phyloP scores from a whole-genome alignment of 2,329 filamentous ascomycete genomes.

The Dactylellina sp. region DNA sequence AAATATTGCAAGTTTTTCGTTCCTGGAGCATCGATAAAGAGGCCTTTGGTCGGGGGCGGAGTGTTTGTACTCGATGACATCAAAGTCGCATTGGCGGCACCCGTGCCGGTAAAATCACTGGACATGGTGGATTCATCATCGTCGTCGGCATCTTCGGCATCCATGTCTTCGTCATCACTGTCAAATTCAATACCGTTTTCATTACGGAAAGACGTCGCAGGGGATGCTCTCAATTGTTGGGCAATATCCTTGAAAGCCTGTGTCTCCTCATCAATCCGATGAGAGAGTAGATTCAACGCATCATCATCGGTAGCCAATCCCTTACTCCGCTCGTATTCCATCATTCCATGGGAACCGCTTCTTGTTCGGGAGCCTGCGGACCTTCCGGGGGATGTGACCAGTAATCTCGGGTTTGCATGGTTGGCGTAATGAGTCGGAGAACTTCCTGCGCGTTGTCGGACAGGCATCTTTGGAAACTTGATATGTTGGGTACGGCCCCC shows the following conservation, averaged over 20 bases:
- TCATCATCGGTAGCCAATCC: slow-evolving; percentile 57
- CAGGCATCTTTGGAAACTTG: slow-evolving; percentile 95
- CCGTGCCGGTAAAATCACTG: slow-evolving; percentile 60
- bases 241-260: slow-evolving; percentile 59
- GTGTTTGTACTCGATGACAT: slow-evolving; percentile 46
- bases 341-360: slow-evolving; percentile 61
- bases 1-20: slow-evolving; percentile 63
- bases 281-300: slow-evolving; percentile 58
- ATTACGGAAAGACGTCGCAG: slow-evolving; percentile 59
- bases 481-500: slow-evolving; percentile 83
- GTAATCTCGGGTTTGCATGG: slow-evolving; percentile 70
- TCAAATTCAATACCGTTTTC: slow-evolving; percentile 52
- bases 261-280: slow-evolving; percentile 56
- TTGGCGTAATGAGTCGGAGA: slow-evolving; percentile 73
- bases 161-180: slow-evolving; percentile 58
- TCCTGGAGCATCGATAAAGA: slow-evolving; percentile 13
- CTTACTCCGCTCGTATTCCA: slow-evolving; percentile 59
- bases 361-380: slow-evolving; percentile 66
- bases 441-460: slow-evolving; percentile 85
- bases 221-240: slow-evolving; percentile 59
- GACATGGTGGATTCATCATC: slow-evolving; percentile 58
- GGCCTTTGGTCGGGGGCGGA: slow-evolving; percentile 32
- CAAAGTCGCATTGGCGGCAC: slow-evolving; percentile 58
- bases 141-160: slow-evolving; percentile 59
- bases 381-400: slow-evolving; percentile 74